Conservation (phyloP, 371 early-diverging fungal species). For the Sporodiniella umbellata region DNA sequence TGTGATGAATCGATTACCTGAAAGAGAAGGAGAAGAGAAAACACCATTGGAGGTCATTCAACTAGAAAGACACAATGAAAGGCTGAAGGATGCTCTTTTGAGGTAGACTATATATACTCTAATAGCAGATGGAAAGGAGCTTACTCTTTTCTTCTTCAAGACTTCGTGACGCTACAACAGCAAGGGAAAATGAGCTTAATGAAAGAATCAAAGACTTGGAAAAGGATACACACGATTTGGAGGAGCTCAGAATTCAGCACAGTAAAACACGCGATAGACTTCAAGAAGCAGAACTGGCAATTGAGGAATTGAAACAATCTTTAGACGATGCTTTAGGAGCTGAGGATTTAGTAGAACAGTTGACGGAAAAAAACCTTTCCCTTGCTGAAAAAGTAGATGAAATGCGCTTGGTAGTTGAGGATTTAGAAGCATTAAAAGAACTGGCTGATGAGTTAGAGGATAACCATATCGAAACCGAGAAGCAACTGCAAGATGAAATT, state of each 20-base stretch:
- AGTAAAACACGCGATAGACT: slow-evolving; percentile 57
- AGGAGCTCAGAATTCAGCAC: slow-evolving; percentile 56
- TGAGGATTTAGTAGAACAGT: slow-evolving; percentile 75
- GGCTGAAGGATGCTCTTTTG: slow-evolving; percentile 83
- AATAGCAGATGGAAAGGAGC: not conserved
- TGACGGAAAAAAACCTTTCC: slow-evolving; percentile 77
- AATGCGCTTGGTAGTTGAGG: slow-evolving; percentile 72
- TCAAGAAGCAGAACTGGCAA: slow-evolving; percentile 61
- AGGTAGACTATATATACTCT: slow-evolving; percentile 31
- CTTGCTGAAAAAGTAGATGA: slow-evolving; percentile 78
- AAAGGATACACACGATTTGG: slow-evolving; percentile 58
- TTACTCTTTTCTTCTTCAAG: slow-evolving; percentile 22
- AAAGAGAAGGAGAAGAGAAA: slow-evolving; percentile 33
- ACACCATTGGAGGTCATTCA: slow-evolving; percentile 63
- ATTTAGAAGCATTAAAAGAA: slow-evolving; percentile 87
- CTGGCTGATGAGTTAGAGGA: slow-evolving; percentile 92
- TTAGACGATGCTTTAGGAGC: slow-evolving; percentile 83
- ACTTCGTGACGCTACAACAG: slow-evolving; percentile 76
- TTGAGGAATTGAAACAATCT: slow-evolving; percentile 80
- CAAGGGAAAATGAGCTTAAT: slow-evolving; percentile 66
- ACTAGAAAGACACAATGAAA: slow-evolving; percentile 80
- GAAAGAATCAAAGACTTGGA: slow-evolving; percentile 66
- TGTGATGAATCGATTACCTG: slow-evolving; percentile 35
- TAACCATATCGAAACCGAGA: slow-evolving; percentile 82
- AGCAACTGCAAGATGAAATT: slow-evolving; percentile 83